A percentile compares a stretch with the other conserved stretches of the same genome.
These are phyloP conservation scores for Phylloporus sp. DNA, from an alignment of 768 basidiomycete species.

Conservation along the genomic window DNA sequence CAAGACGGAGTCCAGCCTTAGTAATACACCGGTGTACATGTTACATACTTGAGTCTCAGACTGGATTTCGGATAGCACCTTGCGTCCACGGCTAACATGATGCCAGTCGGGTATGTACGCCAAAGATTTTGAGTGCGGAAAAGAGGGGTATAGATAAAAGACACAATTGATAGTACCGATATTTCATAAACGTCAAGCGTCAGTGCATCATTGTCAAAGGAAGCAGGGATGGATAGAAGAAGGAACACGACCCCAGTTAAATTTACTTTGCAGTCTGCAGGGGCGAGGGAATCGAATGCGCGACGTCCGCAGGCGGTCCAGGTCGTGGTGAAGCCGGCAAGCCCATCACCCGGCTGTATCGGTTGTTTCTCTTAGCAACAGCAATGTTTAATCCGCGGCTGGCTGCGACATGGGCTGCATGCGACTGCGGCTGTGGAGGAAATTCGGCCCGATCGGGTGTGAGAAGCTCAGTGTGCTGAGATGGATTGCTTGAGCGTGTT, in stretches of 20 bases:
- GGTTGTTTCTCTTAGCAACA: conserved; percentile 52
- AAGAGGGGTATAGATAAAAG: conserved; percentile 27
- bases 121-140: conserved; percentile 3
- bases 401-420: conserved; percentile 58
- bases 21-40: no score
- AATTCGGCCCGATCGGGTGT: conserved; percentile 18
- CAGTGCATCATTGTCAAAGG: neutral
- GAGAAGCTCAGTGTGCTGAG: conserved; percentile 23
- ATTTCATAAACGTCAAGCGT: conserved; percentile 5
- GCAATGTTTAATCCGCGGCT: conserved; percentile 67
- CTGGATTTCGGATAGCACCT: no score
- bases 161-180: conserved; percentile 15
- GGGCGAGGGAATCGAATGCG: conserved; percentile 16
- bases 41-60: no score
- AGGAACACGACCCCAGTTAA: conserved; percentile 6
- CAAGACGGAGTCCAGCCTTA: no score
- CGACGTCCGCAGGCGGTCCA: conserved; percentile 14
- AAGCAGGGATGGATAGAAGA: neutral
- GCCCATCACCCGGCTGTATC: conserved; percentile 60
- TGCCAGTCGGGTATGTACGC: conserved; percentile 22
- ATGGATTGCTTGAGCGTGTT: conserved; percentile 37
- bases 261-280: conserved; percentile 24
- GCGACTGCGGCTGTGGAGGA: conserved; percentile 43
- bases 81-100: conserved; percentile 4
- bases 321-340: conserved; percentile 48